Base-by-base conservation (phyloP, 441 rosid species). In the Pelargonium citronellum region DNA sequence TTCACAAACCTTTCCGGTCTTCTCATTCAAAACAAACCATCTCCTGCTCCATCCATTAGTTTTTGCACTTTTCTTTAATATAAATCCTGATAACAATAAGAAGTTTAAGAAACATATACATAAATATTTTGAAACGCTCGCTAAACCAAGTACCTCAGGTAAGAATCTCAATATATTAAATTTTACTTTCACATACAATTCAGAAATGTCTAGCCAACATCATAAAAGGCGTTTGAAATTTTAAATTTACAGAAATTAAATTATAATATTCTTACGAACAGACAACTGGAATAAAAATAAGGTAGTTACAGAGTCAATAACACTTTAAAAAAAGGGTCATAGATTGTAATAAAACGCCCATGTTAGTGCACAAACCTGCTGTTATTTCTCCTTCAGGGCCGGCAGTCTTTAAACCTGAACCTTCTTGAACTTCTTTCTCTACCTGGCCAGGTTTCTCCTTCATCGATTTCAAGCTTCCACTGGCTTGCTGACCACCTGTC, bases 11-110 rank as follows among this genome's bases (percentile, higher is more conserved):
- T 95, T 95, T 81, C 98, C 97, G 63, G 80, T 90, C 84, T 90
- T 95, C 81, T 90, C 97, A 84, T 92, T 95, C 77, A 95, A 79
- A 57, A 95, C 99, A 87, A 95, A 95, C 99, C 99, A 95, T 67
- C 92, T 87, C 80, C 81, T 84, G 75, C 97, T 89, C 99, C 99
- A 95, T 60, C 91, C 96, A 80, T 85, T 89, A 68, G 91, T 83
- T 85, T 92, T 95, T 73, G 81, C 96, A 81, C 99, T 95, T 82
- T 87, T 95, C 86, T 92, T 95, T 85, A 90, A 76, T 55, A 89
- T 74, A 75, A 84, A 87, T 65, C 91, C 95, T 89, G 82, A 69
- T 7, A 41, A 83, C 43, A 47, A 10, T 64, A 27, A 64, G 39
- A 64, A 8, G 19, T 15, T 15, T 37, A 24, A 20, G 41, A 65